These are phyloP conservation scores for Galerina marginata DNA, from an alignment of 768 basidiomycete genomes.

Conservation along the genomic window DNA sequence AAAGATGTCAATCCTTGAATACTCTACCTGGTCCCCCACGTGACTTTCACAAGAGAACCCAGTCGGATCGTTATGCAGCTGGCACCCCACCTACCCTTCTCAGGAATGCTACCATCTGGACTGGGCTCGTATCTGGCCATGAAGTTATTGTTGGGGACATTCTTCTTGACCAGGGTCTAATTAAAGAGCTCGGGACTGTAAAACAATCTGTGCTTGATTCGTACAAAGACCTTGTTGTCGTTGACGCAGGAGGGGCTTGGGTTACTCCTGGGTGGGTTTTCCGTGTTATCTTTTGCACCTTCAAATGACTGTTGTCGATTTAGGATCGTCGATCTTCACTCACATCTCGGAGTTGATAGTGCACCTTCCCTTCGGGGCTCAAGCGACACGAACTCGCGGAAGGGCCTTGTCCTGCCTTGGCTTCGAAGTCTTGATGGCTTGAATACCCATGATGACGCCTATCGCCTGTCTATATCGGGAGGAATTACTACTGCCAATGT, in stretches of 20 bases:
- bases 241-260: constrained; percentile 71
- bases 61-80: constrained; percentile 65
- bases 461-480: constrained; percentile 66
- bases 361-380: constrained; percentile 36
- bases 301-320: not conserved
- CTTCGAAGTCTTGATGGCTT: constrained; percentile 74
- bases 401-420: constrained; percentile 54
- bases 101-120: constrained; percentile 74
- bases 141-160: constrained; percentile 65
- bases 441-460: constrained; percentile 79
- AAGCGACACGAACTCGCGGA: constrained; percentile 59
- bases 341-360: constrained; percentile 52
- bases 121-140: constrained; percentile 55
- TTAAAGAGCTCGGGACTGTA: constrained; percentile 56
- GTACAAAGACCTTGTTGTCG: constrained; percentile 37
- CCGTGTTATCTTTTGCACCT: not conserved
- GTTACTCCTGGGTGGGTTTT: constrained; percentile 66
- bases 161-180: constrained; percentile 62
- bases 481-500: constrained; percentile 82
- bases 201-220: constrained; percentile 24
- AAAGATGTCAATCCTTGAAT: constrained; percentile 55
- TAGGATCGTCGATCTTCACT: constrained; percentile 54
- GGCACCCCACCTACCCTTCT: constrained; percentile 71
- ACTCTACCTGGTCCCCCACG: constrained; percentile 51
- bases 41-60: constrained; percentile 41